Base-by-base conservation (phyloP, 306 rosid genomes). In the Vigna angularis region DNA sequence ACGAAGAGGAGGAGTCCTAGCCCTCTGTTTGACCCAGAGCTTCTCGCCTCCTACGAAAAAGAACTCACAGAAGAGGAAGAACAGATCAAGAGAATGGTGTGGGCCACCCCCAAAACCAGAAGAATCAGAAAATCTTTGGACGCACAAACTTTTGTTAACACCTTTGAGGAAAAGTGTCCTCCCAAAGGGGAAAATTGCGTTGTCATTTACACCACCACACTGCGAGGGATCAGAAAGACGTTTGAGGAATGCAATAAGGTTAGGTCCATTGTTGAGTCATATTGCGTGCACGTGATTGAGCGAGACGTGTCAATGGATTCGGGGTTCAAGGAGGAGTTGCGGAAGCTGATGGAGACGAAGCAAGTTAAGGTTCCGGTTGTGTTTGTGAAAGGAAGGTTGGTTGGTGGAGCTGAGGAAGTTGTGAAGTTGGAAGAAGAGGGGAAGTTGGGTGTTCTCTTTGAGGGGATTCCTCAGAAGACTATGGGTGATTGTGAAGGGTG, bases 221-320 rank as follows among this genome's bases (percentile, higher is more conserved):
- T 96, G 13, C 73, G 99, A 36, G 99, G 98, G n/a, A 96, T 96
- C 40, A 87, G 99, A 74, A 93, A 91, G 74, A 93, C 99, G 0
- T 96, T 86, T 14, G 99, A 96, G 79, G 97, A 93, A 32, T 93
- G 98, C 86, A 96, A 90, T 61, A 86, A 73, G 22, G 98, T 93
- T 36, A 71, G 98, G 53, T 70, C 94, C 2, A 84, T 90, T 5
- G 13, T 93, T 0, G 98, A 91, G 50, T 96, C 98, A 0, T 78
- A 91, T n/a, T 76, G 82, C 2, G 83, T 96, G 55, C 88, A 76
- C 0, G 56, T 85, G 72, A 18, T 83, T 0, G 99, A 96, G 90
- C 86, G 98, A 13, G 99, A 96, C 14, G 84, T 93, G 50, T 96
- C 99, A 0, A 96, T 96, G 99, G 97, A 96, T 86, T 89, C 93